Evolutionary conservation across 352 stramenopile species (phyloP).

Genomic region (Phytopythium mirpurense): DNA sequence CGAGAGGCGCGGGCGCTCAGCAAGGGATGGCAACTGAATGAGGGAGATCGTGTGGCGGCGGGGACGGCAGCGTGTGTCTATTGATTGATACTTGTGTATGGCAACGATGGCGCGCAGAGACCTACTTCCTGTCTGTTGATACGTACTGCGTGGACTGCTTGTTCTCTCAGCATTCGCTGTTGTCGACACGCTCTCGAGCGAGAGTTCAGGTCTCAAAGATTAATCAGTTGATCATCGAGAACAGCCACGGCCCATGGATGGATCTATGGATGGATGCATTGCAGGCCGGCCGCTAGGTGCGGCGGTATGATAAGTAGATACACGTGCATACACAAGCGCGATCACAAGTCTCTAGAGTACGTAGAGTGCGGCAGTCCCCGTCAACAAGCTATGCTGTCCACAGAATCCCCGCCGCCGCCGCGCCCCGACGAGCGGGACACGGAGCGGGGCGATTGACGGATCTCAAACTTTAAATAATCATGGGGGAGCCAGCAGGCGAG

Average conservation of each 20-base stretch:
- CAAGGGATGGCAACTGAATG: too few species aligned
- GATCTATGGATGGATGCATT: too few species aligned
- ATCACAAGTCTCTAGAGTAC: not conserved
- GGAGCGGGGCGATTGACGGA: slow-evolving; percentile 47
- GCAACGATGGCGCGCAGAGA: too few species aligned
- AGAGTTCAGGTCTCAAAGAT: slow-evolving; percentile 82
- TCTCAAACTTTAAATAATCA: slow-evolving; percentile 88
- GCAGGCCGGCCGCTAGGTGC: too few species aligned
- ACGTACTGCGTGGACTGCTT: too few species aligned
- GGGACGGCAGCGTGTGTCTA: too few species aligned
- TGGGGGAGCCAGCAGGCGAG: slow-evolving; percentile 21
- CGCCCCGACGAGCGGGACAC: slow-evolving; percentile 12
- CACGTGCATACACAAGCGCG: not conserved
- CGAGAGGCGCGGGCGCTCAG: too few species aligned
- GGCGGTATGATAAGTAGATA: not conserved
- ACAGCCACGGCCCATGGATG: slow-evolving; percentile 6
- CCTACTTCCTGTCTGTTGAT: too few species aligned
- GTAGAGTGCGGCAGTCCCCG: slow-evolving; percentile 18
- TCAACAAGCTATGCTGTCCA: slow-evolving; percentile 73
- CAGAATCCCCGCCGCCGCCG: slow-evolving; percentile 33
- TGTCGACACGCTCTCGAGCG: slow-evolving; percentile 46
- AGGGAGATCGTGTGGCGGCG: too few species aligned
- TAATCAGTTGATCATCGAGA: slow-evolving; percentile 85
- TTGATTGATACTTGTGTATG: too few species aligned
- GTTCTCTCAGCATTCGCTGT: slow-evolving; percentile 66